Base-by-base conservation (phyloP, 2,329 filamentous ascomycete species). In the Cadophora malorum region DNA sequence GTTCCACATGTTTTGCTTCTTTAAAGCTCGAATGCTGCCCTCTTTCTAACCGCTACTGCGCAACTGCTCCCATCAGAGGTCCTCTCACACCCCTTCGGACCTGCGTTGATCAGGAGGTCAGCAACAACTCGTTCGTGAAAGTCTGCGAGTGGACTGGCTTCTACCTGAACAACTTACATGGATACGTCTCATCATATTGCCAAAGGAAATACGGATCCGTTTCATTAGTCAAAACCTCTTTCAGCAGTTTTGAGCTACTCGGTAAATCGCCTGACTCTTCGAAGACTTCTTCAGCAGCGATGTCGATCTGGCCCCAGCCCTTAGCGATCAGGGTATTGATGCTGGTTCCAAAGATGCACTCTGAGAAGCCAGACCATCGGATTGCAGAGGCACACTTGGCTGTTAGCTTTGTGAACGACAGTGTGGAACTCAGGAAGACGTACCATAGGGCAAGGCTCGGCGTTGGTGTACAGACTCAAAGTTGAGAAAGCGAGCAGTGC, bases 381-480 rank as follows among this genome's bases (percentile, higher is more conserved):
- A 87, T 86, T 0, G 84, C 85, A 7, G 83, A 81, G 1, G 85
- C 84, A 71, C 86, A 88, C 83, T 74, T 14, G 9, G 50, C 12
- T 9, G n/a, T 50, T 63, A 53, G 49, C 31, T 35, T 23, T 3
- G 16, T 23, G n/a, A 19, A 10, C 16, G 19, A 16, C 16, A 45
- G 41, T 5, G 4, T 19, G n/a, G 21, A 47, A 38, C 8, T 31
- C 41, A 19, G 16, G n/a, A n/a, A 12, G 25, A 28, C 62, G 58
- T 69, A 73, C 71, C 82, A 87, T 88, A 7, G 85, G 83, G 74
- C 85, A 88, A 66, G 81, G 83, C 75, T 88, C 85, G 1, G 82
- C 85, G 73, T 85, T 88, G 25, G 85, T 87, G 75, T 88, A 87
- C 3, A 87, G 75, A 5, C 81, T 81, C n/a, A 88, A 75, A 19